phyloP scores from a whole-genome alignment of 352 stramenopile species.

The Phytophthora fragariaefolia region DNA sequence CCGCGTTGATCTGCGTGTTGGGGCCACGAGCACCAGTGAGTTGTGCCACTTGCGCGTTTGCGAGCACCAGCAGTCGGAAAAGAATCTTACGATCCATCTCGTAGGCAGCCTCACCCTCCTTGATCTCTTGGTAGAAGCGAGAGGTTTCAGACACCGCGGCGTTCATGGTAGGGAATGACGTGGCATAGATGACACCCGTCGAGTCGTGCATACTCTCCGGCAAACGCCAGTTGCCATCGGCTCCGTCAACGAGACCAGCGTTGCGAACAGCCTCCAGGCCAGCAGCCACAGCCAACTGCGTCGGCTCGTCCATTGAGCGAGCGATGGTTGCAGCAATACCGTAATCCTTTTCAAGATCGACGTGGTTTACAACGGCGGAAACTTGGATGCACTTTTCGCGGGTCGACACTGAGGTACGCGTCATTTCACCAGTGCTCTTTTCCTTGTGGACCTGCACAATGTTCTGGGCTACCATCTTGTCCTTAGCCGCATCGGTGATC shows the following conservation, averaged over 20 bases:
- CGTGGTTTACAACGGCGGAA: conserved; percentile 75
- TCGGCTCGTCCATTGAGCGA: conserved; percentile 95
- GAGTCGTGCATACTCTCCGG: conserved; percentile 84
- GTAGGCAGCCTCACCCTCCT: conserved; percentile 50
- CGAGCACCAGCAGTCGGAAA: conserved; percentile 95
- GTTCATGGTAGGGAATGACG: conserved; percentile 96
- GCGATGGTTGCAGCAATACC: conserved; percentile 90
- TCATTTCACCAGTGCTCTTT: conserved; percentile 49
- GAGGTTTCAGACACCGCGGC: conserved; percentile 92
- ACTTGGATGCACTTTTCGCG: conserved; percentile 89
- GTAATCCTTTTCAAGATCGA: conserved; percentile 86
- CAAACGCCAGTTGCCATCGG: conserved; percentile 83
- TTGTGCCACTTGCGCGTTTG: conserved; percentile 97
- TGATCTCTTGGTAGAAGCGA: conserved; percentile 61
- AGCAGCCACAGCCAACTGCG: conserved; percentile 94
- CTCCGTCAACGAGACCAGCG: conserved; percentile 81
- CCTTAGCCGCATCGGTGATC: conserved; percentile 68
- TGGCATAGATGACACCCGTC: conserved; percentile 96
- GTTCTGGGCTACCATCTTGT: conserved; percentile 93
- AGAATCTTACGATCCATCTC: conserved; percentile 98
- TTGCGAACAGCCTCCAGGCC: conserved; percentile 95
- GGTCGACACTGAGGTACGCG: conserved; percentile 48
- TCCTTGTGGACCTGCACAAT: conserved; percentile 88
- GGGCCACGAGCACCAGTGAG: conserved; percentile 93
- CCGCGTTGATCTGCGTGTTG: conserved; percentile 97